These are phyloP conservation scores for Colletotrichum coccodes DNA, from an alignment of 2,329 filamentous ascomycete species.

Conservation along the genomic window DNA sequence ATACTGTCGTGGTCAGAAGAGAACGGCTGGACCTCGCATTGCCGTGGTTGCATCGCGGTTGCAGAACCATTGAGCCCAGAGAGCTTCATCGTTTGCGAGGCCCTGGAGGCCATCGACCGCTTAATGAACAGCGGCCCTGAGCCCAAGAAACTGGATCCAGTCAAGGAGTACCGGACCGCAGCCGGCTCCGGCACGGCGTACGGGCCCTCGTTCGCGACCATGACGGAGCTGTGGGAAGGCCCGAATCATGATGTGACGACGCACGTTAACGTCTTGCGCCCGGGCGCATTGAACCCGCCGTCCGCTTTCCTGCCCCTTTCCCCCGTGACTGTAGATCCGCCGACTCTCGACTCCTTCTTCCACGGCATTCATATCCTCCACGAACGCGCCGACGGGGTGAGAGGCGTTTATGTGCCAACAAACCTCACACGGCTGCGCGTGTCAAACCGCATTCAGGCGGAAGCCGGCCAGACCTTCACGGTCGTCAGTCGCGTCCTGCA, in stretches of 20 bases:
- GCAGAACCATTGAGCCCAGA: not conserved
- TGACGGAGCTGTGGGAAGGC: conserved; percentile 35
- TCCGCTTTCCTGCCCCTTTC: conserved; percentile 34
- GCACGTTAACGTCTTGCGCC: conserved; percentile 35
- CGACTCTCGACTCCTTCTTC: conserved; percentile 41
- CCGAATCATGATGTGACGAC: conserved; percentile 34
- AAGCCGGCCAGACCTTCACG: conserved; percentile 33
- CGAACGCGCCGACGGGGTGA: conserved; percentile 1
- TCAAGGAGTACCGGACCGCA: not conserved
- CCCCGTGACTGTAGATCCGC: conserved; percentile 38
- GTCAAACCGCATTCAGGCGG: conserved; percentile 40
- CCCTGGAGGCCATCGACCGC: not conserved
- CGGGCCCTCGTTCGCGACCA: conserved; percentile 39
- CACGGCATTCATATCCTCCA: conserved; percentile 33
- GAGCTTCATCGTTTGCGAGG: not conserved
- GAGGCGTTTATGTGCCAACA: conserved; percentile 39
- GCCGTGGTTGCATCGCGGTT: conserved; percentile 36
- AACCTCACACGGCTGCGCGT: conserved; percentile 42
- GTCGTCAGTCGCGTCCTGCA: conserved; percentile 38
- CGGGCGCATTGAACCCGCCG: conserved; percentile 27
- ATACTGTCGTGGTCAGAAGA: conserved; percentile 37
- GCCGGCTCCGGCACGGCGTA: conserved; percentile 33
- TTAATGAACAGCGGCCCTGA: not conserved
- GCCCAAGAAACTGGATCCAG: not conserved
- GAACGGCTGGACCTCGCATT: conserved; percentile 37